Percentiles rank a stretch among this genome's conserved stretches.
Conservation (phyloP, 345 rosid genomes). For the Camelina hispida region DNA sequence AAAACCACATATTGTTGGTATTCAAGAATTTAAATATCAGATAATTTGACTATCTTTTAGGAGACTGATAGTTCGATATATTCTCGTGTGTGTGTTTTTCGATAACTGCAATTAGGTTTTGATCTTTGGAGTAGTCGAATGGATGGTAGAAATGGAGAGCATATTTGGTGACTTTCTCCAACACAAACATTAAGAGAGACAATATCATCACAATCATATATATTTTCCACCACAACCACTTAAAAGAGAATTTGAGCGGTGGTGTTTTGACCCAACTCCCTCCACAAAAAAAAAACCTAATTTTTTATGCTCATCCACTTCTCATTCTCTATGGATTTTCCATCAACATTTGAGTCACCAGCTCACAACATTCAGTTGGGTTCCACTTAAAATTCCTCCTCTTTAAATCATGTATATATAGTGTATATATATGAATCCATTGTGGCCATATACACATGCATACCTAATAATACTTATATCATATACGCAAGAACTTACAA, state of each 20-base stretch:
- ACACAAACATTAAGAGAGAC: slow-evolving; percentile 42
- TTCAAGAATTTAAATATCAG: background rate
- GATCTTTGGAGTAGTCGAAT: slow-evolving; percentile 31
- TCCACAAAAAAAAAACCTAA: slow-evolving; percentile 50
- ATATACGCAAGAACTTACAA: slow-evolving; percentile 25
- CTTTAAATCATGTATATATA: background rate
- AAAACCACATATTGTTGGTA: background rate
- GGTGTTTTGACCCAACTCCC: slow-evolving; percentile 59
- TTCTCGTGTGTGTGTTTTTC: background rate
- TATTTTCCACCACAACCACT: slow-evolving; percentile 51
- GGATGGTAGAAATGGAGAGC: slow-evolving; percentile 36
- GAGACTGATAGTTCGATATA: background rate
- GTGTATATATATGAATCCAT: background rate
- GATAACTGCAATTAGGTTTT: background rate
- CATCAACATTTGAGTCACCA: slow-evolving; percentile 50
- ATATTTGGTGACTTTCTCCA: slow-evolving; percentile 44
- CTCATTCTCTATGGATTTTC: slow-evolving; percentile 49
- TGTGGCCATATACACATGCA: slow-evolving; percentile 5
- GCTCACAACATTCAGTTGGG: slow-evolving; percentile 42
- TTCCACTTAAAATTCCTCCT: slow-evolving; percentile 34
- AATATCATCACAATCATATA: slow-evolving; percentile 41
- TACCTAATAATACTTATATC: background rate
- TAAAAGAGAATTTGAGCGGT: slow-evolving; percentile 42
- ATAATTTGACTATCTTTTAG: background rate
- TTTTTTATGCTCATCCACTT: slow-evolving; percentile 49